Evolutionary conservation across 495 filamentous ascomycete genomes (phyloP).

Genomic region (Penicillium herquei): DNA sequence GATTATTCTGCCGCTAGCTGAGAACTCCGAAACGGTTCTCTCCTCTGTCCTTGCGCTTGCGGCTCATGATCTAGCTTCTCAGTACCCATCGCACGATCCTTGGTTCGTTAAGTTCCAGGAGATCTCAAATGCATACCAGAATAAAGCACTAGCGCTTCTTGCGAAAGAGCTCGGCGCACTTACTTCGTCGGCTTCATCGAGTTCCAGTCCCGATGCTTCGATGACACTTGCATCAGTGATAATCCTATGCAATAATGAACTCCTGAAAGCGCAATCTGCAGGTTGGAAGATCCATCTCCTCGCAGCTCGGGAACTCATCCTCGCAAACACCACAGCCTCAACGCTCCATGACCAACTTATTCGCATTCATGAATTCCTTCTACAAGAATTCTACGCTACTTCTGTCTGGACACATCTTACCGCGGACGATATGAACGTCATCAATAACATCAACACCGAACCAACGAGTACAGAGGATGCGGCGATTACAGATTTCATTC

Average conservation of each 20-base stretch:
- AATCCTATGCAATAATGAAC: conserved; percentile 18
- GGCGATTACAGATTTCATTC: conserved; percentile 17
- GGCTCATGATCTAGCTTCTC: conserved; percentile 21
- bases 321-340: neutral
- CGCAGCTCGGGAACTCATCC: conserved; percentile 14
- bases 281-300: conserved; percentile 17
- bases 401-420: conserved; percentile 16
- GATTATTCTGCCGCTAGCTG: conserved; percentile 22
- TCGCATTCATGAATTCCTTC: conserved; percentile 14
- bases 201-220: neutral
- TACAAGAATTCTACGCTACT: conserved; percentile 14
- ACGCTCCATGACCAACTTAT: conserved; percentile 4
- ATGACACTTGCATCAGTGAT: conserved; percentile 17
- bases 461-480: conserved; percentile 10
- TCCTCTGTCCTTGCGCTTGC: conserved; percentile 28
- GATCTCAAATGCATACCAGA: conserved; percentile 15
- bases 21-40: conserved; percentile 23
- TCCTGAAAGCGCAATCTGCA: conserved; percentile 11
- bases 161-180: conserved; percentile 14
- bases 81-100: conserved; percentile 12
- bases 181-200: neutral
- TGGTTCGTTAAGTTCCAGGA: conserved; percentile 12
- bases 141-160: conserved; percentile 13
- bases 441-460: neutral
- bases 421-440: conserved; percentile 8